Evolutionary conservation across 208 protist species (phyloP).

Genomic region (Trypanosoma lewisi): DNA sequence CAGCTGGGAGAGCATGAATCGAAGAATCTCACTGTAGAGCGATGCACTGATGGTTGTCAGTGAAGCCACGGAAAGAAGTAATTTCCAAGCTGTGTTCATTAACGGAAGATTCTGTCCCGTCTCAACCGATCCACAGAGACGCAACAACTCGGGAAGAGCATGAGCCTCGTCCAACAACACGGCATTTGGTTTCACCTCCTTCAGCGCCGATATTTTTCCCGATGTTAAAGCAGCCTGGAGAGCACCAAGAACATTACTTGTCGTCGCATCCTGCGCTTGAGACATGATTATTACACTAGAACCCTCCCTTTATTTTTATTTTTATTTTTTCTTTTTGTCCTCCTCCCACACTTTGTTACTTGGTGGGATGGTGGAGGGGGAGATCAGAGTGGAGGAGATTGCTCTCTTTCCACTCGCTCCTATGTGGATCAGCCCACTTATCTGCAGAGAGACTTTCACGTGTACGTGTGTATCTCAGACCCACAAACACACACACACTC

Average conservation of each 20-base stretch:
- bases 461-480: too few relatives aligned
- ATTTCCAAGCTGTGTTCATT: slow-evolving; percentile 72
- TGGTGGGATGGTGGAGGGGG: too few relatives aligned
- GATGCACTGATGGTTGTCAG: slow-evolving; percentile 15
- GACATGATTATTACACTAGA: background rate
- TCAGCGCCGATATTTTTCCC: slow-evolving; percentile 13
- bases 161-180: slow-evolving; percentile 29
- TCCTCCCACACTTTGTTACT: background rate
- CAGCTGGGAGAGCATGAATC: slow-evolving; percentile 65
- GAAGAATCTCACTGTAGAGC: slow-evolving; percentile 31
- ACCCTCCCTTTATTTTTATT: background rate
- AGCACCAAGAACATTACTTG: slow-evolving; percentile 8
- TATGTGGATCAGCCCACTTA: too few relatives aligned
- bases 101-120: slow-evolving; percentile 33
- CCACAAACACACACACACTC: too few relatives aligned
- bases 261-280: slow-evolving; percentile 3
- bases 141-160: slow-evolving; percentile 41
- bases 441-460: too few relatives aligned
- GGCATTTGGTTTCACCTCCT: slow-evolving; percentile 21
- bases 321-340: slow-evolving; percentile 8
- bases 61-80: slow-evolving; percentile 48
- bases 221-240: slow-evolving; percentile 12
- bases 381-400: too few relatives aligned
- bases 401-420: too few relatives aligned
- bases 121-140: slow-evolving; percentile 40